Conservation (phyloP, 306 rosid genomes). For the Quercus rubra region DNA sequence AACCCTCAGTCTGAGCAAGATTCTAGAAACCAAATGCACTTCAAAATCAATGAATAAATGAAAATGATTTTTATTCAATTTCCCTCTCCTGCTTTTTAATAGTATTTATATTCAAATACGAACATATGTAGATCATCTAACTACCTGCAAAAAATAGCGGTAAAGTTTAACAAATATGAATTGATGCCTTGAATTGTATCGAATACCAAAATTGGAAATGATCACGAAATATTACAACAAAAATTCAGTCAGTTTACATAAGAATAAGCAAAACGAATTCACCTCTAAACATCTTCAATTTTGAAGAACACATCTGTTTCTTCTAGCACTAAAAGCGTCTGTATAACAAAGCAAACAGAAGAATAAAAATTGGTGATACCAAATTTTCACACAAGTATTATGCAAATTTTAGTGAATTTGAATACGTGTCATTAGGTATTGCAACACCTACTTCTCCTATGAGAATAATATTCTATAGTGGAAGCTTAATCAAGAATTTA, state of each 20-base stretch:
- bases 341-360: slow-evolving; percentile 24
- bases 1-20: not conserved
- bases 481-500: too few species aligned
- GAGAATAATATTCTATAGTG: too few species aligned
- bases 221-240: not conserved
- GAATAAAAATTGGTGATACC: not conserved
- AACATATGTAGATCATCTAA: not conserved
- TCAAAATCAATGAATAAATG: not conserved
- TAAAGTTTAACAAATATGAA: not conserved
- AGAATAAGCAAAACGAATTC: not conserved
- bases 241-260: not conserved
- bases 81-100: not conserved
- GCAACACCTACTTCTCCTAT: too few species aligned
- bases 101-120: not conserved
- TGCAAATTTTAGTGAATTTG: slow-evolving; percentile 3
- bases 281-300: slow-evolving; percentile 35
- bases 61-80: not conserved
- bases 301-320: slow-evolving; percentile 60
- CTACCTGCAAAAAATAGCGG: not conserved
- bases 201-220: not conserved
- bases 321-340: slow-evolving; percentile 95
- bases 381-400: not conserved
- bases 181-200: not conserved
- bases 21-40: not conserved
- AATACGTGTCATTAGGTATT: not conserved